These are phyloP conservation scores for Pichia scutulata DNA, from an alignment of 805 yeast genomes.

Conservation along the genomic window DNA sequence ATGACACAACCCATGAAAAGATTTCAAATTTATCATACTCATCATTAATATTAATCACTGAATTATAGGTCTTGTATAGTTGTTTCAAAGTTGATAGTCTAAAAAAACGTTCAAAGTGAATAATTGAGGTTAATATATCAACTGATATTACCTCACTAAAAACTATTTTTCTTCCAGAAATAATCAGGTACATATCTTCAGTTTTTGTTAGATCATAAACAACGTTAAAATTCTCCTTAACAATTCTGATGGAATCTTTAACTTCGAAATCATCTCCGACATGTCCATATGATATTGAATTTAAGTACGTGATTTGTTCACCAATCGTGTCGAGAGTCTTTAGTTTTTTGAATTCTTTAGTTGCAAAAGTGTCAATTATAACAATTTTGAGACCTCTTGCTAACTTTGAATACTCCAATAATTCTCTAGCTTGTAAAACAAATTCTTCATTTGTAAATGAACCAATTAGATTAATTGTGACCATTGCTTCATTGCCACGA, in stretches of 20 bases:
- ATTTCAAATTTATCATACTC: slow-evolving; percentile 17
- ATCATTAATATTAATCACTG: neutral
- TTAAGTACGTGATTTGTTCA: neutral
- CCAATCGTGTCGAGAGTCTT: slow-evolving; percentile 2
- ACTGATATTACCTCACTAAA: neutral
- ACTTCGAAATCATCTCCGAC: slow-evolving; percentile 1
- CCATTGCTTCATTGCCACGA: slow-evolving; percentile 2
- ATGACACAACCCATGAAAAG: slow-evolving; percentile 15
- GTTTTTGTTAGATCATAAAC: neutral
- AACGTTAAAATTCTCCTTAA: slow-evolving; percentile 2
- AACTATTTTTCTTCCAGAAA: slow-evolving; percentile 48
- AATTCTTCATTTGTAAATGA: slow-evolving; percentile 36
- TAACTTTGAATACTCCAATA: slow-evolving; percentile 20
- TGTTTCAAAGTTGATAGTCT: slow-evolving; percentile 4
- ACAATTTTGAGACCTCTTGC: slow-evolving; percentile 14
- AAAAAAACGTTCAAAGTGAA: slow-evolving; percentile 9
- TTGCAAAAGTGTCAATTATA: slow-evolving; percentile 13
- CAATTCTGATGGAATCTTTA: neutral
- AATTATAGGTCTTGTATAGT: neutral
- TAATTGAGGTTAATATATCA: slow-evolving; percentile 4
- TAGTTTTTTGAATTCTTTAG: slow-evolving; percentile 5
- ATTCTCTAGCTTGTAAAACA: slow-evolving; percentile 36
- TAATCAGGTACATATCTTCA: slow-evolving; percentile 1
- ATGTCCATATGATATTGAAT: neutral
- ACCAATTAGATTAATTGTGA: slow-evolving; percentile 49